Conservation (phyloP, 805 yeast genomes). For the Saccharomycopsis fodiens region DNA sequence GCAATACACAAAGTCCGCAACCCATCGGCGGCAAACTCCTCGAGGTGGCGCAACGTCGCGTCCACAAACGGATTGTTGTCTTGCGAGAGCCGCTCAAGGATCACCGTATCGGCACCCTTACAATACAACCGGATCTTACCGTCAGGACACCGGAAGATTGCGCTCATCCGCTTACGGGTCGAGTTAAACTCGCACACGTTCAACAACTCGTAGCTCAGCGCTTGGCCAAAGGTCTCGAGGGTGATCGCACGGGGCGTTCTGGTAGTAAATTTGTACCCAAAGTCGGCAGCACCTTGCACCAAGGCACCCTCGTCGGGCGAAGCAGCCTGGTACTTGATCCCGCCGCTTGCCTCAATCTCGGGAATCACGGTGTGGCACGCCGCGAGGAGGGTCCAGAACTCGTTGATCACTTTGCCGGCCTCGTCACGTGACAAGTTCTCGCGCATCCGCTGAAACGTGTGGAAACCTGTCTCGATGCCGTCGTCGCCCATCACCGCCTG, state of each 20-base stretch:
- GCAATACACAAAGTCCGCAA: constrained; percentile 92
- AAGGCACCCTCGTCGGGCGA: constrained; percentile 99
- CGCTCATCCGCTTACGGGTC: constrained; percentile 96
- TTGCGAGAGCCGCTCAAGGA: constrained; percentile 70
- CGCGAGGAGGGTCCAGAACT: constrained; percentile 76
- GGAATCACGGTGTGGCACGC: constrained; percentile 98
- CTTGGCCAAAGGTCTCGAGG: constrained; percentile 40
- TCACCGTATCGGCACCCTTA: constrained; percentile 97
- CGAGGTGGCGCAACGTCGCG: constrained; percentile 78
- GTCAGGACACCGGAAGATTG: constrained; percentile 89
- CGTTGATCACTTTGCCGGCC: constrained; percentile 43
- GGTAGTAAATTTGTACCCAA: constrained; percentile 78
- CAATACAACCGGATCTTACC: constrained; percentile 82
- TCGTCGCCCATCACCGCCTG: constrained; percentile 58
- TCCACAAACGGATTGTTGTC: constrained; percentile 71
- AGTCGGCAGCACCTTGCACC: constrained; percentile 88
- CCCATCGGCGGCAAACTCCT: constrained; percentile 96
- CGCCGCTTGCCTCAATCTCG: constrained; percentile 55
- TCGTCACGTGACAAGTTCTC: constrained; percentile 37
- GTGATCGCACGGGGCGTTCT: constrained; percentile 82
- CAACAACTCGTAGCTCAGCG: constrained; percentile 67
- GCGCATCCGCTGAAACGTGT: constrained; percentile 58
- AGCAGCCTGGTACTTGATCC: constrained; percentile 92
- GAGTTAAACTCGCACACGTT: constrained; percentile 96
- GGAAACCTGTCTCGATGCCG: constrained; percentile 75